These are phyloP conservation scores for Penicillium turbatum DNA, from an alignment of 495 filamentous ascomycete species.

Conservation along the genomic window DNA sequence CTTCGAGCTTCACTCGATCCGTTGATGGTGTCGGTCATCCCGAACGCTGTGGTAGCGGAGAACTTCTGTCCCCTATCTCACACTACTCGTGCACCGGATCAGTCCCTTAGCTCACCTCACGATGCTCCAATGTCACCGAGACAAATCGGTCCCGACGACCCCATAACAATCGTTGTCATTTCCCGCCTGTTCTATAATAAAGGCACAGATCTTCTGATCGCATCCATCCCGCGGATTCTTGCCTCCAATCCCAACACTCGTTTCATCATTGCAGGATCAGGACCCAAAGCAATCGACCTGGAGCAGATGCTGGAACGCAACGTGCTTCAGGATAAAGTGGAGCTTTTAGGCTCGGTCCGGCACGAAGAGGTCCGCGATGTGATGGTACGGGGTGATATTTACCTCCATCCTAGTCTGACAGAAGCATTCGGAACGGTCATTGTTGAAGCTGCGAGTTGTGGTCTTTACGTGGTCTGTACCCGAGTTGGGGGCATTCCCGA, in stretches of 20 bases:
- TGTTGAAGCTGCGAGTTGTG: conserved; percentile 93
- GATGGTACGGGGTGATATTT: conserved; percentile 97
- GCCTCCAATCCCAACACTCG: conserved; percentile 85
- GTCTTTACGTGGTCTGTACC: conserved; percentile 93
- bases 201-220: conserved; percentile 90
- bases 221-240: conserved; percentile 88
- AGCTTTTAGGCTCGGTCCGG: conserved; percentile 83
- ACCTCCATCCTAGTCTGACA: conserved; percentile 89
- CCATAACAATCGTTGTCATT: conserved; percentile 93
- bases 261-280: conserved; percentile 94
- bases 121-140: conserved; percentile 46
- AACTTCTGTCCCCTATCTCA: conserved; percentile 75
- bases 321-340: conserved; percentile 90
- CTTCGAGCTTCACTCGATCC: conserved; percentile 92
- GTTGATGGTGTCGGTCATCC: conserved; percentile 94
- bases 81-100: conserved; percentile 26
- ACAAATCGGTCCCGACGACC: conserved; percentile 70
- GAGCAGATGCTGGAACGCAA: conserved; percentile 97
- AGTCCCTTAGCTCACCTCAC: conserved; percentile 27
- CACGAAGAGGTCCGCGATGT: conserved; percentile 97
- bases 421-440: conserved; percentile 98
- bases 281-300: conserved; percentile 93
- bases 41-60: conserved; percentile 94
- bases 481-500: conserved; percentile 96
- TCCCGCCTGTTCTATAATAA: conserved; percentile 99